Conservation (phyloP, 345 rosid species). For the Gossypium stocksii region DNA sequence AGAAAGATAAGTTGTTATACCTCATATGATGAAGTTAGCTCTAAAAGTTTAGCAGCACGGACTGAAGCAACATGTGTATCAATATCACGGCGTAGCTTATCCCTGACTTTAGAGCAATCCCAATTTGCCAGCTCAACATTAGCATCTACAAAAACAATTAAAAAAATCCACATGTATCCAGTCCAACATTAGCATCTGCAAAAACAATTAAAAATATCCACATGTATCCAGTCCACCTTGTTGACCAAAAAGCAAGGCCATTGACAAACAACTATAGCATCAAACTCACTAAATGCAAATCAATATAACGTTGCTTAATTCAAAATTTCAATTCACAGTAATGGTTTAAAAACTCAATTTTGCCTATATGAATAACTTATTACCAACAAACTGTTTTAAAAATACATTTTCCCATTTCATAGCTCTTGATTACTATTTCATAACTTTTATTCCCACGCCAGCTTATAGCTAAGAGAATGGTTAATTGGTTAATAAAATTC, state of each 20-base stretch:
- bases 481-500: background rate
- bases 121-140: constrained; percentile 81
- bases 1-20: constrained; percentile 31
- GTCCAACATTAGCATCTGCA: constrained; percentile 78
- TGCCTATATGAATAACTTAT: background rate
- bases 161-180: constrained; percentile 23
- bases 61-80: constrained; percentile 83
- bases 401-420: background rate
- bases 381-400: background rate
- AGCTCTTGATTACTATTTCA: background rate
- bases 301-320: background rate
- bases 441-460: background rate
- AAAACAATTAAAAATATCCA: background rate
- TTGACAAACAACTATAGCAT: background rate
- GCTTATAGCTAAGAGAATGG: constrained; percentile 2
- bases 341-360: background rate
- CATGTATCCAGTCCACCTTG: background rate
- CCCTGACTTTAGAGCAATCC: constrained; percentile 76
- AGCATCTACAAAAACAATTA: constrained; percentile 52
- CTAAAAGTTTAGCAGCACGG: constrained; percentile 73
- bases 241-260: constrained; percentile 5
- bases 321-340: background rate
- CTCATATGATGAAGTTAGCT: constrained; percentile 72
- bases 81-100: constrained; percentile 79
- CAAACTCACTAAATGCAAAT: background rate